phyloP scores from a whole-genome alignment of 1,139 yeast species.

The Pichia sorboxylosa region DNA sequence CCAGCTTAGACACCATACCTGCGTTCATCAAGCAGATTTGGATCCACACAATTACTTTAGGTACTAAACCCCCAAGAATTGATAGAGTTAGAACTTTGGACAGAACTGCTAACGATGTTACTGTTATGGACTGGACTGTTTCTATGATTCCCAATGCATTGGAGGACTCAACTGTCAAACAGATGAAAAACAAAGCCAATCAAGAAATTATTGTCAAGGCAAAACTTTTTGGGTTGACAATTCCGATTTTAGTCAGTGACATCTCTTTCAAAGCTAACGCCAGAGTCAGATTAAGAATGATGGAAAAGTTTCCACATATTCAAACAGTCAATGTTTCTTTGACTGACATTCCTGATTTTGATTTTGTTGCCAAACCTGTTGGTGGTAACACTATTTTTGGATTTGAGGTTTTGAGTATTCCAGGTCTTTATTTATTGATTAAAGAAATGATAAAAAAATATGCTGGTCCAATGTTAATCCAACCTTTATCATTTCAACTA shows the following conservation, averaged over 20 bases:
- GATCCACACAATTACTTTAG: constrained; percentile 81
- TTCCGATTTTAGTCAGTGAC: constrained; percentile 53
- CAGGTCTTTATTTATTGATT: constrained; percentile 74
- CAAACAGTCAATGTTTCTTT: constrained; percentile 81
- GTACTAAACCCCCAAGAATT: constrained; percentile 89
- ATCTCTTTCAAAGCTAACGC: constrained; percentile 55
- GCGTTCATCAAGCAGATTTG: constrained; percentile 70
- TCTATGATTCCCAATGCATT: constrained; percentile 86
- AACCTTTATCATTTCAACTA: constrained; percentile 85
- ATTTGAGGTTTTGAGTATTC: constrained; percentile 76
- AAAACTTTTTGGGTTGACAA: constrained; percentile 50
- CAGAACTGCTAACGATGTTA: constrained; percentile 81
- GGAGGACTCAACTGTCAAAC: constrained; percentile 75
- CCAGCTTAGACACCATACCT: constrained; percentile 63
- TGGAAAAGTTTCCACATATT: constrained; percentile 82
- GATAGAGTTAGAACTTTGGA: constrained; percentile 81
- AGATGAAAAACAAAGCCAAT: constrained; percentile 70
- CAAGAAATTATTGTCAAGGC: constrained; percentile 66
- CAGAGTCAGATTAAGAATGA: constrained; percentile 79
- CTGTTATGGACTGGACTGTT: constrained; percentile 90
- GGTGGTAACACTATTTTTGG: constrained; percentile 73
- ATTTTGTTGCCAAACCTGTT: constrained; percentile 57
- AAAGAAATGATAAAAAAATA: constrained; percentile 77
- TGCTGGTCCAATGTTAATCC: constrained; percentile 75
- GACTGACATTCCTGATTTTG: constrained; percentile 77